Base-by-base conservation (phyloP, 768 basidiomycete genomes). In the Lentinula sp. region DNA sequence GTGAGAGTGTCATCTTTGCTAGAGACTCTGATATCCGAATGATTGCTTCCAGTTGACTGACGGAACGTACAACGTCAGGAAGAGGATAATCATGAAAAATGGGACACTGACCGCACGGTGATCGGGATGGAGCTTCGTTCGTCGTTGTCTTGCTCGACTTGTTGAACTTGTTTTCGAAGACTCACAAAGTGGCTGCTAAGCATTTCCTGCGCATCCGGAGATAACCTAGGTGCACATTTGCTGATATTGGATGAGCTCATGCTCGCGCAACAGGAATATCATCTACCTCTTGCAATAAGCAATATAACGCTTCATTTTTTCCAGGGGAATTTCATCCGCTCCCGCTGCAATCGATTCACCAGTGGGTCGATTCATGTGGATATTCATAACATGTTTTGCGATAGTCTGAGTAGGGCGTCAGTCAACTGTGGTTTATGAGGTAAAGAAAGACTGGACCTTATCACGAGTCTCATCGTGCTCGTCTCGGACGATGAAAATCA, bases 401-500 rank as follows among this genome's bases (percentile, higher is more conserved):
- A 98, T 95, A 71, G 87, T 90, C 93, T 97, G 62, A 12, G 39
- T 9, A 33, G 48, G 12, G n/a, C 36, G 54, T 64, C 54, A 61
- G 39, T 54, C 58, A 32, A 41, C 7, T 7, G 5, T n/a, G 18
- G 45, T 12, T n/a, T 15, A 49, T 7, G 6, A 18, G 16, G 37
- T 3, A 16, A 42, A 20, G 33, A 56, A 9, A 9, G 74, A 83
- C 43, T 62, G 3, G 8, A 93, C 95, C 73, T 88, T 86, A 72
- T 99, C 97, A 52, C 97, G 84, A 43, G 81, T 78, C 72, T 98
- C 97, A 70, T 98, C 93, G 71, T 99, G 97, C 68, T 98, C 95
- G 68, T 99, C 97, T 71, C 91, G 93, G 62, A 99, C 90, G 65
- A 99, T 96, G 78, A 98, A 99, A 67, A 99, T 98, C 95, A 99